Evolutionary conservation across 2,329 filamentous ascomycete genomes (phyloP).

Genomic region (Paecilomyces formosus): DNA sequence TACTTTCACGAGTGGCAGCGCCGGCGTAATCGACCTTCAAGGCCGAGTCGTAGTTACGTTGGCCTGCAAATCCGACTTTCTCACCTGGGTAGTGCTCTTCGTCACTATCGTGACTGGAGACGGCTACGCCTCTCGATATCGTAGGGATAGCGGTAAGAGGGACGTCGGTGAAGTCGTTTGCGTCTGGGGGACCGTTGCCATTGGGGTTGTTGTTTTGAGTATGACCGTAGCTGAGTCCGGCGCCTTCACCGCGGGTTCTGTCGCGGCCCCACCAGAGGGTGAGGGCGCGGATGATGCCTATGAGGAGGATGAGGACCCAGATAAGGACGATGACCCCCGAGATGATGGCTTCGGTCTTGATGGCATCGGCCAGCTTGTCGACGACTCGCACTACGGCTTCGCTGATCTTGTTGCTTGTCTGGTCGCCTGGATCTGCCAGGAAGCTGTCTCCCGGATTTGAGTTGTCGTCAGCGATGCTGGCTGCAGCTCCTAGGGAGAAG

Average conservation of each 20-base stretch:
- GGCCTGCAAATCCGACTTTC: conserved; percentile 37
- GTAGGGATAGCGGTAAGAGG: conserved; percentile 25
- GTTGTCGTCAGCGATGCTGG: conserved; percentile 42
- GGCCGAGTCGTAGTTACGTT: conserved; percentile 24
- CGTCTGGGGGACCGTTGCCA: conserved; percentile 7
- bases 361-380: conserved; percentile 56
- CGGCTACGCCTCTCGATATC: conserved; percentile 1
- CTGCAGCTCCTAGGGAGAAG: conserved; percentile 71
- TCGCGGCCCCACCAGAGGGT: conserved; percentile 54
- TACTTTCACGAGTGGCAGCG: conserved; percentile 22
- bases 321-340: conserved; percentile 65
- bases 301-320: conserved; percentile 69
- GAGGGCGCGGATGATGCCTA: conserved; percentile 62
- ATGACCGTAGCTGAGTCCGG: conserved; percentile 17
- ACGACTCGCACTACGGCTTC: conserved; percentile 66
- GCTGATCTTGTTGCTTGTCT: conserved; percentile 74
- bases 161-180: conserved; percentile 28
- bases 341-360: conserved; percentile 74
- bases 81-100: conserved; percentile 29
- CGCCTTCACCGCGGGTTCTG: conserved; percentile 55
- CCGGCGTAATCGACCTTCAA: conserved; percentile 17
- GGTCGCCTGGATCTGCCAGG: conserved; percentile 65
- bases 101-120: conserved; percentile 1
- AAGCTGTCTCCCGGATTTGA: conserved; percentile 58
- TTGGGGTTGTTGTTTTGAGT: conserved; percentile 8